Base-by-base conservation (phyloP, 176 grass and related monocot species). In the Avena eriantha region DNA sequence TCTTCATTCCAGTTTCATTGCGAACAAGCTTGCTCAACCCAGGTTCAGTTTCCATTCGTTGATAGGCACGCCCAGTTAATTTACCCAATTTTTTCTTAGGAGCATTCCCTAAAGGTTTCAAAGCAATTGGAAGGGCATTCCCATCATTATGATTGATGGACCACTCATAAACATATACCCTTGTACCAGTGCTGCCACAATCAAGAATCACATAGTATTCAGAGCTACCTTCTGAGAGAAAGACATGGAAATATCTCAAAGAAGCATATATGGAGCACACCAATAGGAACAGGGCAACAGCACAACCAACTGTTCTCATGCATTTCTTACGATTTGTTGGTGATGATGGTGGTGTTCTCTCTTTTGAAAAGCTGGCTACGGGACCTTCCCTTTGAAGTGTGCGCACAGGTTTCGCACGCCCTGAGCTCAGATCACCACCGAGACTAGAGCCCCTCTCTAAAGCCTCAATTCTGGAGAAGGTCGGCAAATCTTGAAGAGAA, bases 171-270 rank as follows among this genome's bases (percentile, higher is more conserved):
- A 98, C 94, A 87, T 94, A 90, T 47, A 98, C 94, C 80, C 97
- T 90, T 76, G 97, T 96, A 63, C 97, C 94, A 1, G 97, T 98
- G 85, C 97, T 98, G 34, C 97, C 97, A 82, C 97, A 98, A 82
- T 98, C 97, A 87, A 98, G 89, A 88, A 98, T 95, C 60, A 96
- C 97, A 87, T 92, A 98, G 88, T 98, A 94, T 65, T 98, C 90
- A 63, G 97, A 88, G 48, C 87, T 77, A 74, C 90, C 90, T 89
- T 79, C 85, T n/a, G 94, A 95, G 56, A 94, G 88, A 58, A 91
- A 91, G 59, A 81, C 86, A 88, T 91, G 80, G 64, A 94, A 91
- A 86, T 93, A 89, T 91, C 88, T 90, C 83, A 85, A 90, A 77
- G 87, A 91, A 56, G 92, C 83, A 71, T 90, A 98, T 88, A 82